Percentiles rank a stretch among this genome's conserved stretches.
Evolutionary conservation across 1,139 yeast genomes (phyloP).

Genomic region (Geotrichum klebahnii): DNA sequence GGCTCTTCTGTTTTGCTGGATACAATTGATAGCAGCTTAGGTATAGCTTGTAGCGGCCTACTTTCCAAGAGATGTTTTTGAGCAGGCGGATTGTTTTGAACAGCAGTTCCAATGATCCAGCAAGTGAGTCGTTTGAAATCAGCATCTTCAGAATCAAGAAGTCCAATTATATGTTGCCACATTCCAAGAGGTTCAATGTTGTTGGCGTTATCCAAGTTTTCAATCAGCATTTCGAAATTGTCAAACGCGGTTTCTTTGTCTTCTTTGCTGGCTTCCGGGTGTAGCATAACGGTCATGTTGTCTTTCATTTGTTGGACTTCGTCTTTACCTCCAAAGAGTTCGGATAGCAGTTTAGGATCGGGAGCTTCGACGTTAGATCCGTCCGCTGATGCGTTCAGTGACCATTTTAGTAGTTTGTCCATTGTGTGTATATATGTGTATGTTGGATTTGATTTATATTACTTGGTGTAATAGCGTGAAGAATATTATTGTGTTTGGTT

Average conservation of each 20-base stretch:
- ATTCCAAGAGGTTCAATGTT: constrained; percentile 76
- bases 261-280: constrained; percentile 50
- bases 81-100: constrained; percentile 76
- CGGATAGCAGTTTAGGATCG: constrained; percentile 71
- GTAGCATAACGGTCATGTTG: constrained; percentile 58
- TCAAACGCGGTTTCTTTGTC: constrained; percentile 75
- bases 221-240: constrained; percentile 89
- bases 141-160: constrained; percentile 43
- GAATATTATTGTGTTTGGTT: not conserved
- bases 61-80: constrained; percentile 50
- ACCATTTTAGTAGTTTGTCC: constrained; percentile 92
- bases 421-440: constrained; percentile 39
- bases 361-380: constrained; percentile 28
- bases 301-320: constrained; percentile 83
- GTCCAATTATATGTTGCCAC: constrained; percentile 65
- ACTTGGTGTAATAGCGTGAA: not conserved
- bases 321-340: constrained; percentile 79
- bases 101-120: constrained; percentile 83
- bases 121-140: constrained; percentile 47
- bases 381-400: constrained; percentile 49
- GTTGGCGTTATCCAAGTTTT: constrained; percentile 91
- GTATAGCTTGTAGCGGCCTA: constrained; percentile 50
- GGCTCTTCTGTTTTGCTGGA: constrained; percentile 31
- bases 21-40: constrained; percentile 46
- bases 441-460: not conserved